Conservation (phyloP, 805 yeast species). For the Yarrowia sp. region DNA sequence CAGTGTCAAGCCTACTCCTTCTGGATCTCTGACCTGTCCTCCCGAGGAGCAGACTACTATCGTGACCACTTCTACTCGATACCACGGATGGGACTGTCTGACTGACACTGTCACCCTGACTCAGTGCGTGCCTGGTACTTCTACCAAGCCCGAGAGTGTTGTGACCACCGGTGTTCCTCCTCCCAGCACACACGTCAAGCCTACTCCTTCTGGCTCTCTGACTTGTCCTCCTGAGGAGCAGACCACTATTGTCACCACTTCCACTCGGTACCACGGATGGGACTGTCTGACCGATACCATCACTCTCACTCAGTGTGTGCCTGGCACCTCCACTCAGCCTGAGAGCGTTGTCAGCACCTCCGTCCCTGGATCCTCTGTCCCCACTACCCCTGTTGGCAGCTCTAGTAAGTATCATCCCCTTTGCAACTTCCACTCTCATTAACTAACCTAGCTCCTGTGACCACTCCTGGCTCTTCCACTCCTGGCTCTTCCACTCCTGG, state of each 20-base stretch:
- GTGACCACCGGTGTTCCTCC: not conserved
- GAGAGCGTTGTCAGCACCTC: constrained; percentile 4
- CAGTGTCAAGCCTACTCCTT: constrained; percentile 3
- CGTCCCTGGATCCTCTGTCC: constrained; percentile 1
- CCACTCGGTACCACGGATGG: constrained; percentile 1
- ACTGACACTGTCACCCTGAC: constrained; percentile 9
- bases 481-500: too few relatives aligned
- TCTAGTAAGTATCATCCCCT: not conserved
- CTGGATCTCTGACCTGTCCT: constrained; percentile 1
- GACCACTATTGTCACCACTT: not conserved
- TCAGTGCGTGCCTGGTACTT: constrained; percentile 1
- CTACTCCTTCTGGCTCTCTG: constrained; percentile 8
- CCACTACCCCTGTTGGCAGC: not conserved
- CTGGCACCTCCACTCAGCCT: constrained; percentile 10
- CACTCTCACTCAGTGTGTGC: constrained; percentile 1
- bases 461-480: constrained; percentile 1
- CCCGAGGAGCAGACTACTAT: constrained; percentile 13
- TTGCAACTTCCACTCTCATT: not conserved
- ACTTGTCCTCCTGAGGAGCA: constrained; percentile 20
- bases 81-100: constrained; percentile 10
- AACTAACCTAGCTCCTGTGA: constrained; percentile 3
- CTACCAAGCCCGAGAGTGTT: constrained; percentile 4
- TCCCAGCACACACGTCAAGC: not conserved
- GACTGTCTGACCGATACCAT: constrained; percentile 5
- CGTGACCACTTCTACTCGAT: not conserved